phyloP scores from a whole-genome alignment of 139 green algal genomes.

The Chlamydomonas sp. region DNA sequence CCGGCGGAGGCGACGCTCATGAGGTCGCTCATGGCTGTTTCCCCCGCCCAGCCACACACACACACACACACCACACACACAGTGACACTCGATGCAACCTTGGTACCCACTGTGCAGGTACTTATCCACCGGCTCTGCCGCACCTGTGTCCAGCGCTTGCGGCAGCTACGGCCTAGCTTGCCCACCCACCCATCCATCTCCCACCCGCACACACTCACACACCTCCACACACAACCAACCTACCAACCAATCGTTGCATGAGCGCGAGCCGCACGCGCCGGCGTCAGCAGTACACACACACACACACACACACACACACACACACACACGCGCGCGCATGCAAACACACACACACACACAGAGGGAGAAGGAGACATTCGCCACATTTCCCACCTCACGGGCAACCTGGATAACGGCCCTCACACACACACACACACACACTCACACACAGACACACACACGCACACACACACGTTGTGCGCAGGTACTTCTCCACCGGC shows the following conservation, averaged over 20 bases:
- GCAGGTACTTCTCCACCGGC: slow-evolving; percentile 22
- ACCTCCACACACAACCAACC: not conserved
- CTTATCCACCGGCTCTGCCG: slow-evolving; percentile 17
- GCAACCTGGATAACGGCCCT: not conserved
- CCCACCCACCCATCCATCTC: not conserved
- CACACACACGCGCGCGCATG: not conserved
- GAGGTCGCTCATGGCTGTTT: not conserved
- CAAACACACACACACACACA: no score
- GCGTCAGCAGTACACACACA: no score
- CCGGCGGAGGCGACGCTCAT: not conserved
- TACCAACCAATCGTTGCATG: not conserved
- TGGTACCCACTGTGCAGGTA: slow-evolving; percentile 4
- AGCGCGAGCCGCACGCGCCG: no score
- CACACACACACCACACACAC: not conserved
- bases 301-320: not conserved
- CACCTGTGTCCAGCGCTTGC: slow-evolving; percentile 14
- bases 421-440: not conserved
- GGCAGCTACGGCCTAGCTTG: slow-evolving; percentile 21
- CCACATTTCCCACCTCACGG: not conserved
- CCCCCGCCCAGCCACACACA: not conserved
- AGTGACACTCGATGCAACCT: not conserved
- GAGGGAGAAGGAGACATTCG: no score
- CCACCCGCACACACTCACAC: not conserved
- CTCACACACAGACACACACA: not conserved
- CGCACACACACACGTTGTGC: not conserved